Percentiles rank a stretch among this genome's conserved stretches.
phyloP scores from a whole-genome alignment of 2,329 filamentous ascomycete species.

The Xylaria sp. region DNA sequence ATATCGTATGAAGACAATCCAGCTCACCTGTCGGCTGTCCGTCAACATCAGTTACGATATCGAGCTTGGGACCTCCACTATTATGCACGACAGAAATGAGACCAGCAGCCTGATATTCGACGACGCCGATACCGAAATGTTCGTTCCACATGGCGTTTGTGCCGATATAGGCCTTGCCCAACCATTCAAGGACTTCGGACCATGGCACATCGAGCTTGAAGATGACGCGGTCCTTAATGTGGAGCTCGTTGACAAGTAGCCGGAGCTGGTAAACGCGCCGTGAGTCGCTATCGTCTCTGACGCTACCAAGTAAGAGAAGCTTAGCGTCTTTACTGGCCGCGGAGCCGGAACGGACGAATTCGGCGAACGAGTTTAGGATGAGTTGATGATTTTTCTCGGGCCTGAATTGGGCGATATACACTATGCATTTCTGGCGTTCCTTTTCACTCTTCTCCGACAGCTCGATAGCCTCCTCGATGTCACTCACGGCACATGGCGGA shows the following conservation, averaged over 20 bases:
- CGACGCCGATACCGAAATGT: conserved; percentile 97
- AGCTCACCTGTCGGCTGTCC: conserved; percentile 78
- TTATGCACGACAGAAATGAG: conserved; percentile 93
- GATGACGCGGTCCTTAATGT: conserved; percentile 83
- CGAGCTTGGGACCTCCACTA: conserved; percentile 89
- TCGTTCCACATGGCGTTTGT: conserved; percentile 99
- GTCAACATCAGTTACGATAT: conserved; percentile 87
- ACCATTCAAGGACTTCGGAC: conserved; percentile 84
- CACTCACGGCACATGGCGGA: conserved; percentile 89
- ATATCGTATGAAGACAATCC: background rate
- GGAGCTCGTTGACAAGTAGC: conserved; percentile 85
- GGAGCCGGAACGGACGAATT: conserved; percentile 71
- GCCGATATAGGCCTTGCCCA: conserved; percentile 81
- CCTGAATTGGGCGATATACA: conserved; percentile 97
- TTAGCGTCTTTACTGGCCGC: conserved; percentile 66
- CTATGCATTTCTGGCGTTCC: conserved; percentile 74
- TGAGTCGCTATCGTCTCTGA: conserved; percentile 84
- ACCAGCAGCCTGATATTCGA: conserved; percentile 97
- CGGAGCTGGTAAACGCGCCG: conserved; percentile 89
- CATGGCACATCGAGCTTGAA: conserved; percentile 93
- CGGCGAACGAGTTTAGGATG: conserved; percentile 84
- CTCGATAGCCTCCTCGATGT: conserved; percentile 79
- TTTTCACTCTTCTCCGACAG: conserved; percentile 76
- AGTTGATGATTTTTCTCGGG: conserved; percentile 96
- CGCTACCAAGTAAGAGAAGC: conserved; percentile 88